Evolutionary conservation across 441 rosid species (phyloP), one percentile per base, ranked within the genome.

Genomic region (Jatropha multifida): DNA sequence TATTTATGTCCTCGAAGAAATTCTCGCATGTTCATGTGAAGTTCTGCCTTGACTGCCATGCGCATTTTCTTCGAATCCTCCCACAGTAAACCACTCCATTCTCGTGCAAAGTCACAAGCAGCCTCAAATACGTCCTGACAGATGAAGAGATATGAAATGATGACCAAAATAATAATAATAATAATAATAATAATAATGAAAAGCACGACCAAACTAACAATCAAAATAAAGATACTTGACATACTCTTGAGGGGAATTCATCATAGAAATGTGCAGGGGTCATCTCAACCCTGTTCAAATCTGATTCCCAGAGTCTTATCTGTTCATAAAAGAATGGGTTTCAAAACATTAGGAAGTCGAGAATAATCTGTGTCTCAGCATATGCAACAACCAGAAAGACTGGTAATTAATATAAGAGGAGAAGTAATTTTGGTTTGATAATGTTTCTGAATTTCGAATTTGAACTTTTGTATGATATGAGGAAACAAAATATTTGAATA

Each of bases 301-400:
- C 99, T 15, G 92, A 41, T 84, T 96, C 99, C 99, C 99, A 94
- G 75, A 94, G 86, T 84, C 98, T 86, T 80, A 96, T 92, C 97
- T 95, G 86, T 58, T 77, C 23, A 15, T 51, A 76, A 67, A 77
- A 44, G 4, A 62, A 42, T 1, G 18, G 14, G 76, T 54, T 40
- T 69, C 17, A 52, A 63, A 56, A 67, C 17, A 56, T 48, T 11
- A 56, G 20, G 69, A 71, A 65, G 63, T 65, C 20, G 59, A 64
- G 41, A 23, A 70, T 7, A 6, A 7, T 52, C 7, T 27, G 20
- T 17, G 46, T 41, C 59, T 46, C 60, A 15, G 12, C 10, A 55
- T 37, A 17, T 52, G 38, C 54, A 65, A 46, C 8, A 58, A 40
- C 15, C 37, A 44, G 55, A 42, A 32, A 32, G 32, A 32, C 32